phyloP scores from a whole-genome alignment of 2,329 filamentous ascomycete genomes.

The Aspergillus tamarii region DNA sequence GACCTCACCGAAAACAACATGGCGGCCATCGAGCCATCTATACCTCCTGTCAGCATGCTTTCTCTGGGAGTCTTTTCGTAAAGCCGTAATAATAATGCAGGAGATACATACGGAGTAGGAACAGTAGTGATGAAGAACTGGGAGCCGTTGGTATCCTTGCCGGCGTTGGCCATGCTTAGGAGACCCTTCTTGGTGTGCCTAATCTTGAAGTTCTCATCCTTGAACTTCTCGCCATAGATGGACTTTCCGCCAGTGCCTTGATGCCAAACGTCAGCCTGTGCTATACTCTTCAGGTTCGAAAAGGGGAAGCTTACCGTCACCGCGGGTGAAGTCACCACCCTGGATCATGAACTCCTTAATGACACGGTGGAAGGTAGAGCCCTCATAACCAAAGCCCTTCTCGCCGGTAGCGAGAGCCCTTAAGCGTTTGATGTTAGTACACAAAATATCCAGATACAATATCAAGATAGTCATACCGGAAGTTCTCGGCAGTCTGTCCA shows the following conservation, averaged over 20 bases:
- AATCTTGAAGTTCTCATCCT: constrained; percentile 73
- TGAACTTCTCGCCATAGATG: constrained; percentile 69
- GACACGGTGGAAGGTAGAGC: constrained; percentile 69
- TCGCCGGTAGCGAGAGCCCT: constrained; percentile 66
- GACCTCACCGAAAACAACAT: constrained; percentile 72
- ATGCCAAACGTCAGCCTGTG: constrained; percentile 16
- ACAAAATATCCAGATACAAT: background rate
- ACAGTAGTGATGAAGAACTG: constrained; percentile 71
- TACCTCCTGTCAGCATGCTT: background rate
- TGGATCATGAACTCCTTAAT: constrained; percentile 74
- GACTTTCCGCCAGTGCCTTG: constrained; percentile 67
- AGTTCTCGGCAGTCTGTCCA: constrained; percentile 64
- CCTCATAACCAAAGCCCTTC: constrained; percentile 69
- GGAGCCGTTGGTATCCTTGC: constrained; percentile 66
- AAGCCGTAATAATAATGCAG: background rate
- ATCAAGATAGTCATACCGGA: constrained; percentile 50
- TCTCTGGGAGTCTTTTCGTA: background rate
- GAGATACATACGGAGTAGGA: constrained; percentile 51
- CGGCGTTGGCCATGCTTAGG: constrained; percentile 68
- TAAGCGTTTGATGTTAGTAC: constrained; percentile 16
- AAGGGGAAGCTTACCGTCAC: constrained; percentile 52
- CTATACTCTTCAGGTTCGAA: background rate
- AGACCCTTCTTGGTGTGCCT: constrained; percentile 68
- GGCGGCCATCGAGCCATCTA: constrained; percentile 64
- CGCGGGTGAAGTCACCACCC: constrained; percentile 68